phyloP scores from a whole-genome alignment of 192 early-diverging fungal species.

The Phlyctochytrium planicorne region DNA sequence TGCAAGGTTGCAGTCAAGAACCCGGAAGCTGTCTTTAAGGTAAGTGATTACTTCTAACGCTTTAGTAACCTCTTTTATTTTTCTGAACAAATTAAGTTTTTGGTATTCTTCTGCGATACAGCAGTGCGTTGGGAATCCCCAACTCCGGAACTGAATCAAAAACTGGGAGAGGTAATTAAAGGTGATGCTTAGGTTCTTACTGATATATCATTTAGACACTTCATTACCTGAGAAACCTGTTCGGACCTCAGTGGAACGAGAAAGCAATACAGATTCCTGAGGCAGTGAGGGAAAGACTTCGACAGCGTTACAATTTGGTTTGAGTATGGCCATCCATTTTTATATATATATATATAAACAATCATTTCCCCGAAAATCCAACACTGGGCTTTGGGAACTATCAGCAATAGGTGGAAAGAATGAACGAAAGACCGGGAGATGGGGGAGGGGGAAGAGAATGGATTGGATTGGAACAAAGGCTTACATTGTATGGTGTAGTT shows the following conservation, averaged over 20 bases:
- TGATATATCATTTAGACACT: not conserved
- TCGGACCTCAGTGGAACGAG: not conserved
- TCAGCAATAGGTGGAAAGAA: too few relatives aligned
- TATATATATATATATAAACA: too few relatives aligned
- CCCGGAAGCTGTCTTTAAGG: constrained; percentile 62
- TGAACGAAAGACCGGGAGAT: too few relatives aligned
- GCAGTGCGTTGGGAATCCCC: constrained; percentile 75
- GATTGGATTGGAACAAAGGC: too few relatives aligned
- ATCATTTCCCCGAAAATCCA: not conserved
- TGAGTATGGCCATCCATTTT: too few relatives aligned
- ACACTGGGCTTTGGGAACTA: not conserved
- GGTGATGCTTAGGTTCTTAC: too few relatives aligned
- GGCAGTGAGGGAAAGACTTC: not conserved
- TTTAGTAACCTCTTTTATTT: constrained; percentile 15
- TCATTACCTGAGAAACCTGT: not conserved
- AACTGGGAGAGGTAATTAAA: too few relatives aligned
- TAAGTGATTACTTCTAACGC: not conserved
- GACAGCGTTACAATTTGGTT: too few relatives aligned
- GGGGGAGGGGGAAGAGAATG: too few relatives aligned
- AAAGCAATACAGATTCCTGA: not conserved
- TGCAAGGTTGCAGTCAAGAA: constrained; percentile 90
- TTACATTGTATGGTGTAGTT: too few relatives aligned
- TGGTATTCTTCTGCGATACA: constrained; percentile 79
- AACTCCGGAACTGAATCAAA: constrained; percentile 29
- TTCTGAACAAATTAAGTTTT: constrained; percentile 43